phyloP scores from a whole-genome alignment of 495 filamentous ascomycete genomes.

The Arthonia radiata region DNA sequence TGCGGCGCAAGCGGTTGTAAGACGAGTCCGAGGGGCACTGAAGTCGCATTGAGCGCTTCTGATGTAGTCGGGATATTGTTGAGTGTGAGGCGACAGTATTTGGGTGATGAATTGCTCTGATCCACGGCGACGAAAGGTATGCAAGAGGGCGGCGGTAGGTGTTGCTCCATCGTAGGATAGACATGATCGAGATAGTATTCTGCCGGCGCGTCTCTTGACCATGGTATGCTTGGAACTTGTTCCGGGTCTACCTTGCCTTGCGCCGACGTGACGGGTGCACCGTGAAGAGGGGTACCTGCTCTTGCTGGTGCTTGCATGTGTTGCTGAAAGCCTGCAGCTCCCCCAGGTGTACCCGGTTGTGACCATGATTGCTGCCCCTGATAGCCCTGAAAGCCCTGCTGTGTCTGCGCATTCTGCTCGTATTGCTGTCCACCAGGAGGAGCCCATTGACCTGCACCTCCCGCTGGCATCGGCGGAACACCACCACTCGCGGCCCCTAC shows the following conservation, averaged over 20 bases:
- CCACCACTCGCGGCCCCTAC: constrained; percentile 37
- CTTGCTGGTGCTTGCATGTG: constrained; percentile 21
- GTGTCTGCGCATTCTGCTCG: constrained; percentile 10
- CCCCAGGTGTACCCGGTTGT: constrained; percentile 1
- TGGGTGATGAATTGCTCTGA: constrained; percentile 91
- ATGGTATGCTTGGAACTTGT: constrained; percentile 77
- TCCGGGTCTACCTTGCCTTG: constrained; percentile 71
- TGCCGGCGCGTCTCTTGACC: constrained; percentile 55
- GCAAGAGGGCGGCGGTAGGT: constrained; percentile 70
- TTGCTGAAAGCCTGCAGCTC: constrained; percentile 9
- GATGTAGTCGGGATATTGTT: constrained; percentile 71
- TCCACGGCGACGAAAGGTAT: constrained; percentile 79
- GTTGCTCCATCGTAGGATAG: constrained; percentile 83
- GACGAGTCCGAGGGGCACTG: constrained; percentile 64
- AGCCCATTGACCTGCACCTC: constrained; percentile 38
- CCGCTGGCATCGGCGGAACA: constrained; percentile 29
- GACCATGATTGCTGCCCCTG: neutral
- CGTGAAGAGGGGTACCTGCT: constrained; percentile 10
- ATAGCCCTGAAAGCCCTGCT: no score
- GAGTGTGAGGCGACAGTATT: constrained; percentile 71
- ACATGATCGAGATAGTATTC: constrained; percentile 66
- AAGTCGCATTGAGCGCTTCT: constrained; percentile 56
- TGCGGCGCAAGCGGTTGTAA: constrained; percentile 71
- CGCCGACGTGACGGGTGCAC: constrained; percentile 18
- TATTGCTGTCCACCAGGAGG: constrained; percentile 34